A percentile compares a stretch with the other conserved stretches of the same genome.
These are phyloP conservation scores for Vigna trinervia DNA, from an alignment of 306 rosid species.

Conservation along the genomic window DNA sequence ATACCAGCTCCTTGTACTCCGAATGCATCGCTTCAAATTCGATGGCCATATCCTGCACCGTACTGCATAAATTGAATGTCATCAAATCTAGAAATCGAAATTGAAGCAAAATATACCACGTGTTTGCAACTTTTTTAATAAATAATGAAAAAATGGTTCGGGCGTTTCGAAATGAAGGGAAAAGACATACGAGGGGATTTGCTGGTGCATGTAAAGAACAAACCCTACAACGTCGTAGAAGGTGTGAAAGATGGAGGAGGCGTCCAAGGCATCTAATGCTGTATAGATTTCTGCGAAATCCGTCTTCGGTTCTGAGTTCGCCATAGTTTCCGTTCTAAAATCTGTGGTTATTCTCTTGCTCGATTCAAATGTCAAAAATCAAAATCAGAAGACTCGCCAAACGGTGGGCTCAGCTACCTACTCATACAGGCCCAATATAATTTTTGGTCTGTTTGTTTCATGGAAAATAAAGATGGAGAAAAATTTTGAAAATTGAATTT, in stretches of 20 bases:
- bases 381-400: conserved; percentile 31
- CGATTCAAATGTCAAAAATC: conserved; percentile 24
- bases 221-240: conserved; percentile 72
- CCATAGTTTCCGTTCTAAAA: conserved; percentile 30
- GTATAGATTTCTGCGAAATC: conserved; percentile 54
- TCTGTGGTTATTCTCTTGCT: not conserved
- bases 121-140: not conserved
- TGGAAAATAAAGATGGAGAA: too few species aligned
- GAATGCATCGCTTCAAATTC: conserved; percentile 68
- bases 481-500: too few species aligned
- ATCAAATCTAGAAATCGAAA: not conserved
- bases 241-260: conserved; percentile 66
- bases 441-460: not conserved
- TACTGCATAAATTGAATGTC: conserved; percentile 47
- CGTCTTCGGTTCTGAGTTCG: conserved; percentile 42
- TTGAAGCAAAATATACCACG: not conserved
- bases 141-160: not conserved
- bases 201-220: conserved; percentile 89
- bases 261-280: conserved; percentile 55
- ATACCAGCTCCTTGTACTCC: conserved; percentile 66
- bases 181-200: conserved; percentile 80
- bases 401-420: conserved; percentile 15
- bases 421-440: not conserved
- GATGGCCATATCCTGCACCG: conserved; percentile 72
- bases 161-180: not conserved